phyloP scores from a whole-genome alignment of 768 basidiomycete species.

The Agaricus subrufescens region DNA sequence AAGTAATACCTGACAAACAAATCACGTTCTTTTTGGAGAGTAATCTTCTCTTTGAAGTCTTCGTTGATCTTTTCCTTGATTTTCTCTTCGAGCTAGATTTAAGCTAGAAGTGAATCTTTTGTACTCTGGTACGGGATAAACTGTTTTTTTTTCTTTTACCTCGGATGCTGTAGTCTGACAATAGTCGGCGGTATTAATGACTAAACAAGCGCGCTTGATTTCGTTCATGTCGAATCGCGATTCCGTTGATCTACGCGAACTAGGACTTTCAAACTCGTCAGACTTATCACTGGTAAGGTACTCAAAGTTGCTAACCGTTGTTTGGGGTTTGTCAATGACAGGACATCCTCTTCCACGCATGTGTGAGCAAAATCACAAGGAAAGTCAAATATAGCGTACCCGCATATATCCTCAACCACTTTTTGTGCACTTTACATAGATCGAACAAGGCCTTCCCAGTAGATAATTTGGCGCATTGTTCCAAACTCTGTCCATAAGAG shows the following conservation, averaged over 20 bases:
- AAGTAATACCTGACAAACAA: conserved; percentile 74
- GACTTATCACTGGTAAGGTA: neutral
- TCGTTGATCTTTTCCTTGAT: conserved; percentile 77
- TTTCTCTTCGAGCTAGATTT: conserved; percentile 80
- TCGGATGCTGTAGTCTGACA: conserved; percentile 89
- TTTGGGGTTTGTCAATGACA: conserved; percentile 63
- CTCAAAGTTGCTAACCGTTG: conserved; percentile 37
- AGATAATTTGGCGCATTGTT: conserved; percentile 89
- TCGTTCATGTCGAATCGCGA: conserved; percentile 72
- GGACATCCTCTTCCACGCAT: conserved; percentile 69
- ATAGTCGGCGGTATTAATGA: conserved; percentile 97
- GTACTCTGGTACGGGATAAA: too few relatives aligned
- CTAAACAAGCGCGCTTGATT: conserved; percentile 77
- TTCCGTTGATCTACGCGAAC: conserved; percentile 68
- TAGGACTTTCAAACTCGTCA: conserved; percentile 25
- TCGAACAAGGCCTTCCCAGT: conserved; percentile 82
- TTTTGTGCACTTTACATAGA: conserved; percentile 76
- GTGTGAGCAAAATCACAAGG: conserved; percentile 1
- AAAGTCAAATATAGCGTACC: conserved; percentile 38
- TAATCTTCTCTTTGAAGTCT: conserved; percentile 73
- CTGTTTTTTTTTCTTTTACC: conserved; percentile 32
- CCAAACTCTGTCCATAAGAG: conserved; percentile 92
- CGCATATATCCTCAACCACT: conserved; percentile 93
- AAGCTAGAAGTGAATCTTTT: neutral
- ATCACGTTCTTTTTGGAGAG: conserved; percentile 82